Evolutionary conservation across 192 early-diverging fungal species (phyloP).

Genomic region (Gigaspora rosea): DNA sequence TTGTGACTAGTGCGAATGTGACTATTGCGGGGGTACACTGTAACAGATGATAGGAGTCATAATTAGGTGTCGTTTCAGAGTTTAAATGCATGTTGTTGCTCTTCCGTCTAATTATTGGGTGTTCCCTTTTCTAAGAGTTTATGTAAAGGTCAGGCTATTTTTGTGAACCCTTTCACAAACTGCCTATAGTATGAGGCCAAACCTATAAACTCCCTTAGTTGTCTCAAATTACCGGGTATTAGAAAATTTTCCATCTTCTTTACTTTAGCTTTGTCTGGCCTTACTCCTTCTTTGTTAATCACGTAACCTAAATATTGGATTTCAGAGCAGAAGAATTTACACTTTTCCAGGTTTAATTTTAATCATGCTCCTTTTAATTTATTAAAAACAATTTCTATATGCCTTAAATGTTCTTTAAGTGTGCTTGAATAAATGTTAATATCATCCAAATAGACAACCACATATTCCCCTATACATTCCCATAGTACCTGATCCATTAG

Average conservation of each 20-base stretch:
- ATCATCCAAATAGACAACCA: conserved; percentile 47
- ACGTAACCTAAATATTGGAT: no score
- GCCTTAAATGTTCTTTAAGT: conserved; percentile 19
- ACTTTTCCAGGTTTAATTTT: conserved; percentile 12
- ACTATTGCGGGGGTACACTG: no score
- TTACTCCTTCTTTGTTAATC: neutral
- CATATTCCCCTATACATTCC: no score
- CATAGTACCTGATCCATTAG: no score
- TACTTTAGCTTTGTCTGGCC: neutral
- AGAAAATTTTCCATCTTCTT: neutral
- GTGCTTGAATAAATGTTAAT: conserved; percentile 49
- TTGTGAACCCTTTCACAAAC: conserved; percentile 6
- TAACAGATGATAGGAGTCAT: no score
- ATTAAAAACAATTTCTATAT: conserved; percentile 2
- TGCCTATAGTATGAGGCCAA: conserved; percentile 12
- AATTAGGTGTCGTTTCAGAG: no score
- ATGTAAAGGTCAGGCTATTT: neutral
- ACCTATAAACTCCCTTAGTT: neutral
- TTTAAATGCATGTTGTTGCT: conserved; percentile 7
- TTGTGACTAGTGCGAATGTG: no score
- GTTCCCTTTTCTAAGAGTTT: neutral
- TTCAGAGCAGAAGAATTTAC: neutral
- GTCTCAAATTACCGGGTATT: neutral
- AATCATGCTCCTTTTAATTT: neutral
- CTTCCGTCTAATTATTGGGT: neutral